Percentiles rank a stretch among this genome's conserved stretches.
Conservation (phyloP, 2,329 filamentous ascomycete genomes). For the Proliferodiscus dingleyae region DNA sequence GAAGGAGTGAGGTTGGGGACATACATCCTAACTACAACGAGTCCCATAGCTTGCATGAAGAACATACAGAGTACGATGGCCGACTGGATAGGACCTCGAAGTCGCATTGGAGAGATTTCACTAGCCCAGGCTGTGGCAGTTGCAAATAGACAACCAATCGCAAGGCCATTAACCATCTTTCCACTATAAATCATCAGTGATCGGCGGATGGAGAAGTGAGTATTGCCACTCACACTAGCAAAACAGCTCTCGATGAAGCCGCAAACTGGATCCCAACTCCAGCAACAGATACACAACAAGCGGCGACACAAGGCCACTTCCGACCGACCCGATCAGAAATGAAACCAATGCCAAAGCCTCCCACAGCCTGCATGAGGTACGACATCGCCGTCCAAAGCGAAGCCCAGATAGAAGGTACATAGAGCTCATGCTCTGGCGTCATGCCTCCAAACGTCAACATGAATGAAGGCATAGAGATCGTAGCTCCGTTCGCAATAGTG, state of each 20-base stretch:
- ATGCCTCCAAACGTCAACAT: conserved; percentile 14
- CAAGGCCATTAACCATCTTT: conserved; percentile 20
- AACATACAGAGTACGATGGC: conserved; percentile 17
- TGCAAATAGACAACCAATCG: conserved; percentile 14
- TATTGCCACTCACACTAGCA: conserved; percentile 4
- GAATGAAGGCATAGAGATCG: conserved; percentile 18
- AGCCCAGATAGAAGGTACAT: conserved; percentile 19
- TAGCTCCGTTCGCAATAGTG: conserved; percentile 16
- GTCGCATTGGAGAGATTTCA: conserved; percentile 14
- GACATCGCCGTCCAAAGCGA: conserved; percentile 20
- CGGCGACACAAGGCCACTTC: conserved; percentile 13
- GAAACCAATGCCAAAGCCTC: conserved; percentile 13
- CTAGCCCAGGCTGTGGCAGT: conserved; percentile 14
- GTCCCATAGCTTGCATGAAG: conserved; percentile 17
- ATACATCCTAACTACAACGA: conserved; percentile 15
- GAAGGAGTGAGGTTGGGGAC: conserved; percentile 12
- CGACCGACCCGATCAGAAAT: conserved; percentile 15
- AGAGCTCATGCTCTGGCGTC: conserved; percentile 18
- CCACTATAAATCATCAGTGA: conserved; percentile 1
- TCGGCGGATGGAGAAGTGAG: too few species aligned
- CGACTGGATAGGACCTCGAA: conserved; percentile 18
- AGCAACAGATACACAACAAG: conserved; percentile 10
- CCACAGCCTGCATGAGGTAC: conserved; percentile 14
- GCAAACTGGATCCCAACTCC: conserved; percentile 15
- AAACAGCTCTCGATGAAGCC: conserved; percentile 9